These are phyloP conservation scores for Talaromyces proteolyticus DNA, from an alignment of 495 filamentous ascomycete species.

Conservation along the genomic window DNA sequence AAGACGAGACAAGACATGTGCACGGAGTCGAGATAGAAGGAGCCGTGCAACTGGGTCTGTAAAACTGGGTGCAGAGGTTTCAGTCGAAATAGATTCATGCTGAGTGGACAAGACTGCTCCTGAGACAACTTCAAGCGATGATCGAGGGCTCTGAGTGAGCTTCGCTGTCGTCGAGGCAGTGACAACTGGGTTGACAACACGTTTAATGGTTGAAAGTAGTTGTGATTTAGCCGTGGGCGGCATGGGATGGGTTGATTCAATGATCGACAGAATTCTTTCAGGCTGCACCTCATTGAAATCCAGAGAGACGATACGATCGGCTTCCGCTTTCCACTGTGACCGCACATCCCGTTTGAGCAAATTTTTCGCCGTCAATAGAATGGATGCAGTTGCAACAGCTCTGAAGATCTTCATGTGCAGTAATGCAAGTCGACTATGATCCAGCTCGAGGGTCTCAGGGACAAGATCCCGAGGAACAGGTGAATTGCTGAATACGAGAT, in stretches of 20 bases:
- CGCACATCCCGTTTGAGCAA: constrained; percentile 89
- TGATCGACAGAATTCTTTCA: constrained; percentile 65
- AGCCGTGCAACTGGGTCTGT: constrained; percentile 77
- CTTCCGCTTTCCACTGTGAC: constrained; percentile 82
- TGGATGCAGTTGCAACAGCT: constrained; percentile 72
- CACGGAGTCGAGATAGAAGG: constrained; percentile 65
- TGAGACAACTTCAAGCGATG: constrained; percentile 27
- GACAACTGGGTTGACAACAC: constrained; percentile 45
- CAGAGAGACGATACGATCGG: constrained; percentile 62
- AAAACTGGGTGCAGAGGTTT: constrained; percentile 27
- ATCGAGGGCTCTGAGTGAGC: constrained; percentile 24
- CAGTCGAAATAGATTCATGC: constrained; percentile 12
- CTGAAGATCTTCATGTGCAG: constrained; percentile 64
- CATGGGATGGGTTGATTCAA: constrained; percentile 78
- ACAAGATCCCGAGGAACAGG: constrained; percentile 51
- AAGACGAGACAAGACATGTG: constrained; percentile 72
- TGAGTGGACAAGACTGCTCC: constrained; percentile 9
- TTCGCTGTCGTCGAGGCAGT: constrained; percentile 25
- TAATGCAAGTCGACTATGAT: constrained; percentile 60
- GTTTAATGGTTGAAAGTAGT: constrained; percentile 44
- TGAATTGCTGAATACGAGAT: constrained; percentile 56
- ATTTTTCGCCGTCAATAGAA: constrained; percentile 90
- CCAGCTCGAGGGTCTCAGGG: constrained; percentile 84
- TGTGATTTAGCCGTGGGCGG: constrained; percentile 46
- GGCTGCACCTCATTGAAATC: constrained; percentile 49